A percentile compares a stretch with the other conserved stretches of the same genome.
phyloP scores from a whole-genome alignment of 78 protist species.

The Corallochytrium limacisporum region DNA sequence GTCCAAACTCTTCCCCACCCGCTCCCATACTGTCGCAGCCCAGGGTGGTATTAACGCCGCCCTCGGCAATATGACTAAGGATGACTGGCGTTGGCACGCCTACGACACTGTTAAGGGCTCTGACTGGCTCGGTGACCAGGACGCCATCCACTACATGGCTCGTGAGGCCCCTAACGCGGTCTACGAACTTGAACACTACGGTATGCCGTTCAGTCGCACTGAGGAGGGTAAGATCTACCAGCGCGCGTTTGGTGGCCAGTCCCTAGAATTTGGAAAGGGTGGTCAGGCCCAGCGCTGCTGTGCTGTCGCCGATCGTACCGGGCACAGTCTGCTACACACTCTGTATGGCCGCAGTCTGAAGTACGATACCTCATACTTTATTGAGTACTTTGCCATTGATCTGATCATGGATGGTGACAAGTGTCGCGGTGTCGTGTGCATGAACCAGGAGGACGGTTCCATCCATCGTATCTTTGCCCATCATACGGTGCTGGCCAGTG shows the following conservation, averaged over 20 bases:
- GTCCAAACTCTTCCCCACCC: slow-evolving; percentile 94
- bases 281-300: slow-evolving; percentile 89
- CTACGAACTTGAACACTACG: slow-evolving; percentile 88
- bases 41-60: slow-evolving; percentile 98
- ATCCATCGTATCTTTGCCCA: slow-evolving; percentile 80
- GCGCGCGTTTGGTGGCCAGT: slow-evolving; percentile 79
- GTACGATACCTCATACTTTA: slow-evolving; percentile 69
- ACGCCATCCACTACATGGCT: slow-evolving; percentile 96
- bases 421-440: slow-evolving; percentile 76
- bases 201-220: slow-evolving; percentile 96
- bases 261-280: slow-evolving; percentile 64
- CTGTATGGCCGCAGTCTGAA: slow-evolving; percentile 76
- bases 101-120: slow-evolving; percentile 97
- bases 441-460: slow-evolving; percentile 77
- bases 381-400: slow-evolving; percentile 94
- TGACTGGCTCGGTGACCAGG: slow-evolving; percentile 78
- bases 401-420: slow-evolving; percentile 80
- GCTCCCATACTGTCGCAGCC: slow-evolving; percentile 98
- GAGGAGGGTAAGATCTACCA: slow-evolving; percentile 83
- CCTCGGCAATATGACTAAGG: slow-evolving; percentile 84
- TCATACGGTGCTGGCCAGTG: slow-evolving; percentile 83
- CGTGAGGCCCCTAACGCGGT: slow-evolving; percentile 90
- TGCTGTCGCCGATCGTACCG: slow-evolving; percentile 98
- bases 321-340: slow-evolving; percentile 96
- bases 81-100: slow-evolving; percentile 97